Conservation (phyloP, 106 monocot genomes). For the Dactylorhiza incarnata region DNA sequence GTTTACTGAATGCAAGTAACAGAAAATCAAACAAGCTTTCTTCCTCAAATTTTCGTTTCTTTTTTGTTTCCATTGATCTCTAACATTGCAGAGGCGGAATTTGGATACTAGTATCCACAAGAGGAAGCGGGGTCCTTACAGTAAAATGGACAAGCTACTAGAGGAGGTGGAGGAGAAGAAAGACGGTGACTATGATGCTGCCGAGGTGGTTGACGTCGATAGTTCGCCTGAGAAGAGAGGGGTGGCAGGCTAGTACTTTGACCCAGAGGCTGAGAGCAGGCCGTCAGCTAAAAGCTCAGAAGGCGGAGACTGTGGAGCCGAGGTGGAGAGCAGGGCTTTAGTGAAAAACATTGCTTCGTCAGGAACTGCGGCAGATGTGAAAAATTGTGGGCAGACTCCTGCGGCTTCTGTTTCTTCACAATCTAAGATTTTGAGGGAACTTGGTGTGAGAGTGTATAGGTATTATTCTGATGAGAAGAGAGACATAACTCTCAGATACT, state of each 20-base stretch:
- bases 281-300: neutral
- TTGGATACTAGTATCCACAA: neutral
- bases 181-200: conserved; percentile 7
- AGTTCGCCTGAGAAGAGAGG: conserved; percentile 13
- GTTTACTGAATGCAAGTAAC: too few species aligned
- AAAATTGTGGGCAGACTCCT: conserved; percentile 10
- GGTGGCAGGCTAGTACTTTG: neutral
- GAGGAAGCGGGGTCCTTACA: conserved; percentile 6
- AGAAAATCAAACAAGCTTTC: too few species aligned
- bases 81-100: conserved; percentile 7
- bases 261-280: neutral
- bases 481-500: conserved; percentile 36
- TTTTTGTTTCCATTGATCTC: too few species aligned
- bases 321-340: neutral
- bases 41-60: too few species aligned
- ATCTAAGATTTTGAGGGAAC: conserved; percentile 26
- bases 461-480: conserved; percentile 46
- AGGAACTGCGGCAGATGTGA: neutral
- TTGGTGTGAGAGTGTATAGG: conserved; percentile 26
- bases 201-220: conserved; percentile 33
- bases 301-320: neutral
- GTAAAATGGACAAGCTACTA: neutral
- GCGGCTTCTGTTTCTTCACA: conserved; percentile 8
- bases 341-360: neutral
- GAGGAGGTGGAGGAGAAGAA: neutral